phyloP scores from a whole-genome alignment of 1,284 basidiomycete species.

The Trichosporon sp. region DNA sequence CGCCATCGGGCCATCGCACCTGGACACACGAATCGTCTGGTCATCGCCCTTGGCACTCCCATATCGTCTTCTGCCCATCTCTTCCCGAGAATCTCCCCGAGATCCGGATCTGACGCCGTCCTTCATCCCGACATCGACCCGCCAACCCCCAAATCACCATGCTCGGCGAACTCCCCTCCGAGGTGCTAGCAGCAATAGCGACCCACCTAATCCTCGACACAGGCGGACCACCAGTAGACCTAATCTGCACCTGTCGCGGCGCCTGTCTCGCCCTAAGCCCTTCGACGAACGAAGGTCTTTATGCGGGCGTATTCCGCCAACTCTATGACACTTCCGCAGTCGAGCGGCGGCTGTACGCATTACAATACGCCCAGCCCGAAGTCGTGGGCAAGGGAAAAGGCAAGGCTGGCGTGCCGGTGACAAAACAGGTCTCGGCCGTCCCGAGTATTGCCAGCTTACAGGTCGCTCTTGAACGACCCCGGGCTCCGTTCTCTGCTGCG shows the following conservation, averaged over 20 bases:
- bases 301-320: slow-evolving; percentile 56
- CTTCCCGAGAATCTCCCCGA: neutral
- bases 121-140: neutral
- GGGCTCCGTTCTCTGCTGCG: neutral
- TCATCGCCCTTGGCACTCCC: neutral
- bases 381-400: neutral
- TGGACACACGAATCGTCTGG: too few relatives aligned
- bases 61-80: neutral
- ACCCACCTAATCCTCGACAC: slow-evolving; percentile 48
- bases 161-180: slow-evolving; percentile 55
- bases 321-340: slow-evolving; percentile 60
- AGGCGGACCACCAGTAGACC: slow-evolving; percentile 41
- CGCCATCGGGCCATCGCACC: too few relatives aligned
- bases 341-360: slow-evolving; percentile 52
- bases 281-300: slow-evolving; percentile 55
- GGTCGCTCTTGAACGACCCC: neutral
- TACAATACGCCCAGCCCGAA: neutral
- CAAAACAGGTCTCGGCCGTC: neutral
- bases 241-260: slow-evolving; percentile 53
- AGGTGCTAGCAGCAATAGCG: slow-evolving; percentile 58
- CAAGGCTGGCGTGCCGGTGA: neutral
- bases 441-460: neutral
- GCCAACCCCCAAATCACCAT: slow-evolving; percentile 14
- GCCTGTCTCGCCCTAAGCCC: slow-evolving; percentile 51
- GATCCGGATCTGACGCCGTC: neutral